Evolutionary conservation across 768 basidiomycete species (phyloP).

Genomic region (Cantharellus cinnabarinus): DNA sequence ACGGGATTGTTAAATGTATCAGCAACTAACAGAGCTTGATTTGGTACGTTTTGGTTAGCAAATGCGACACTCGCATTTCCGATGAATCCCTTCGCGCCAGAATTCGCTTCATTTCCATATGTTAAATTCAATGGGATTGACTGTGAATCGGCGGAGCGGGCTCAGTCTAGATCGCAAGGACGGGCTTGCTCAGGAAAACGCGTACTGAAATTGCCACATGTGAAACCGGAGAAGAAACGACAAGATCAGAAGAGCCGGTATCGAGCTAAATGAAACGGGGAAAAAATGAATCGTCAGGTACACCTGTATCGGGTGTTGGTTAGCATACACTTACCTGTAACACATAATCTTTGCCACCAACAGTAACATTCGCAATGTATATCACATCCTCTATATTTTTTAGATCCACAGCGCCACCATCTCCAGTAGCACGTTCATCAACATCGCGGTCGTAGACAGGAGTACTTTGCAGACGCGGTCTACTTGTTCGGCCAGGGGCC

Average conservation of each 20-base stretch:
- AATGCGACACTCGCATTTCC: constrained; percentile 43
- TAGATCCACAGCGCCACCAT: constrained; percentile 1
- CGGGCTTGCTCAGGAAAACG: not conserved
- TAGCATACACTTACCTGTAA: not conserved
- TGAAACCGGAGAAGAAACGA: constrained; percentile 25
- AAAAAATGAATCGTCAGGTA: not conserved
- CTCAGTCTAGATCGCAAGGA: not conserved
- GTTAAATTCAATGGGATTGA: constrained; percentile 36
- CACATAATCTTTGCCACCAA: constrained; percentile 34
- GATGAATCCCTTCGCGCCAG: constrained; percentile 34
- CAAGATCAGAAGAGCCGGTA: constrained; percentile 71
- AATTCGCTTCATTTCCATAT: constrained; percentile 55
- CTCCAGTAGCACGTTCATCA: no score
- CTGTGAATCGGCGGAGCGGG: constrained; percentile 14
- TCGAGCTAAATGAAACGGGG: constrained; percentile 49
- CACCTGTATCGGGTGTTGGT: not conserved
- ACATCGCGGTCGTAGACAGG: no score
- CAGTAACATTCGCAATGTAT: constrained; percentile 57
- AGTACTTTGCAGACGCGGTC: no score
- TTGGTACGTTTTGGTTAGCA: constrained; percentile 45
- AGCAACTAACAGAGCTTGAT: constrained; percentile 54
- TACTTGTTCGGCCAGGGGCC: no score
- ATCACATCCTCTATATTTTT: constrained; percentile 34
- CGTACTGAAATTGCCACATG: constrained; percentile 17
- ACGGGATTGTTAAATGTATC: constrained; percentile 49